A percentile compares a stretch with the other conserved stretches of the same genome.
These are phyloP conservation scores for Backusella liffmaniae DNA, from an alignment of 192 early-diverging fungal species.

Conservation along the genomic window DNA sequence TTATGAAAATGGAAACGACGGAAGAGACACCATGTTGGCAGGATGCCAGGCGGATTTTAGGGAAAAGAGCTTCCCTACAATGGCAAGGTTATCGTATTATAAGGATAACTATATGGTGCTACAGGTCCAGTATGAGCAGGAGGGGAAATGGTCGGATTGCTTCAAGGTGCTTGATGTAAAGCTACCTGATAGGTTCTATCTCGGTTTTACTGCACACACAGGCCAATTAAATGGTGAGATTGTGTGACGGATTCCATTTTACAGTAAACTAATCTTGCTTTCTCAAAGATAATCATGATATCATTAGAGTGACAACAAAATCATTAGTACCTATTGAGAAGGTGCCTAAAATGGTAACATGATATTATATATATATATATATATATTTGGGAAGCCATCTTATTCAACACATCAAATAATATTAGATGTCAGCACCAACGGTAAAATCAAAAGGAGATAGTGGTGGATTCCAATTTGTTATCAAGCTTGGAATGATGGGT, in stretches of 20 bases:
- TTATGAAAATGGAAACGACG: slow-evolving; percentile 87
- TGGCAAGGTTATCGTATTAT: slow-evolving; percentile 73
- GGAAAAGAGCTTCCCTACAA: slow-evolving; percentile 55
- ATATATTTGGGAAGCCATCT: too few relatives aligned
- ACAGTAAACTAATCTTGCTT: slow-evolving; percentile 8
- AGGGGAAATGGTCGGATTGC: slow-evolving; percentile 79
- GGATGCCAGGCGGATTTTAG: slow-evolving; percentile 82
- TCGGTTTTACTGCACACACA: slow-evolving; percentile 91
- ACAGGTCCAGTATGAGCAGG: slow-evolving; percentile 40
- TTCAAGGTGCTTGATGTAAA: slow-evolving; percentile 74
- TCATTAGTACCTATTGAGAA: slow-evolving; percentile 20
- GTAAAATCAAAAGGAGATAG: neutral
- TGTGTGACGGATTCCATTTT: neutral
- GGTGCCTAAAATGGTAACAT: slow-evolving; percentile 16
- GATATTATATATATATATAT: neutral
- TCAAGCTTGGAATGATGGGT: neutral
- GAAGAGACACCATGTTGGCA: slow-evolving; percentile 62
- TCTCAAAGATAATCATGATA: slow-evolving; percentile 43
- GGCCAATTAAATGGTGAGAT: slow-evolving; percentile 84
- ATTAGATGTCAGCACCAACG: neutral
- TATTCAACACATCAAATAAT: too few relatives aligned
- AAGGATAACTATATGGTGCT: slow-evolving; percentile 58
- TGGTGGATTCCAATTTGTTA: neutral
- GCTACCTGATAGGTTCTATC: slow-evolving; percentile 75
- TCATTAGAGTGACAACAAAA: slow-evolving; percentile 45